These are phyloP conservation scores for Strobilomyces confusus DNA, from an alignment of 768 basidiomycete genomes.

Conservation along the genomic window DNA sequence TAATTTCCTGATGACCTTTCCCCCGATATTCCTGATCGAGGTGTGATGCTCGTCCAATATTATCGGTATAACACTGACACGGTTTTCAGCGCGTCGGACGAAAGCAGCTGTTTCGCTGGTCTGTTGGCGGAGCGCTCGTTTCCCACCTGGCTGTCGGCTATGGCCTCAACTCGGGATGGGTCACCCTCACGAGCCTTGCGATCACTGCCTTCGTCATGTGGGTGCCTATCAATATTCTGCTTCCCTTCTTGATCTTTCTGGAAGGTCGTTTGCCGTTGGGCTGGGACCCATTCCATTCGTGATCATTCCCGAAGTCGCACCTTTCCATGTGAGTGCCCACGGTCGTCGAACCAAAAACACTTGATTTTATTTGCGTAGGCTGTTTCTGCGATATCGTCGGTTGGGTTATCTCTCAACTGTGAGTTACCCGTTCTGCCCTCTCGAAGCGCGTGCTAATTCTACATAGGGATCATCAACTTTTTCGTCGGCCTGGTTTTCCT, in stretches of 20 bases:
- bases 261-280: constrained; percentile 82
- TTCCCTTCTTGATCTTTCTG: constrained; percentile 2
- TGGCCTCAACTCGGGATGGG: constrained; percentile 60
- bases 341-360: not conserved
- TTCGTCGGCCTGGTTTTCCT: constrained; percentile 81
- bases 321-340: constrained; percentile 55
- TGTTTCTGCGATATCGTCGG: constrained; percentile 75
- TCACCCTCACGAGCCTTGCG: constrained; percentile 62
- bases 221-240: constrained; percentile 20
- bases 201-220: constrained; percentile 82
- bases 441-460: not conserved
- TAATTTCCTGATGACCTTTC: constrained; percentile 73
- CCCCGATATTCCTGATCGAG: constrained; percentile 84
- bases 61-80: constrained; percentile 1
- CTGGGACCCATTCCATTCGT: constrained; percentile 93
- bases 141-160: constrained; percentile 68
- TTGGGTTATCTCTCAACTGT: constrained; percentile 73
- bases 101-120: constrained; percentile 61
- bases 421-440: constrained; percentile 23
- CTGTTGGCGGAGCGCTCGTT: constrained; percentile 59
- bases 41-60: constrained; percentile 33
- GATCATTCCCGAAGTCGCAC: constrained; percentile 87
- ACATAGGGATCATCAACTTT: constrained; percentile 79
- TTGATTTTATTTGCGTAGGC: constrained; percentile 41
- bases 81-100: constrained; percentile 63